Percentiles rank a stretch among this genome's conserved stretches.
These are phyloP conservation scores for Colletotrichum zoysiae DNA, from an alignment of 2,329 filamentous ascomycete genomes.

Conservation along the genomic window DNA sequence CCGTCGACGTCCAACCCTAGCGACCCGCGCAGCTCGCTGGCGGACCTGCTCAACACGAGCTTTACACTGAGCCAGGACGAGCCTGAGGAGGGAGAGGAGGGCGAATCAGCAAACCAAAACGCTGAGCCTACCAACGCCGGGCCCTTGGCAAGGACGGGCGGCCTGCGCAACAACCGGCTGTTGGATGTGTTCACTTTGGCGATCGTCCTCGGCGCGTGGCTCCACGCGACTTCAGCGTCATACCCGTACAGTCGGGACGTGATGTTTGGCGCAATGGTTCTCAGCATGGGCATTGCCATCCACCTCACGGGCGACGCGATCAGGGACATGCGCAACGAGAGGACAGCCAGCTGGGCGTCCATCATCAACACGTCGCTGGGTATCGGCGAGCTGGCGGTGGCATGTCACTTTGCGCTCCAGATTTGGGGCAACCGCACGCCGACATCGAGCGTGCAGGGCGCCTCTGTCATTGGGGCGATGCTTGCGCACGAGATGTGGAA, in stretches of 20 bases:
- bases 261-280: conserved; percentile 42
- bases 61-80: conserved; percentile 56
- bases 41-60: conserved; percentile 59
- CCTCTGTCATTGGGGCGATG: conserved; percentile 38
- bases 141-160: conserved; percentile 15
- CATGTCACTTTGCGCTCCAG: conserved; percentile 39
- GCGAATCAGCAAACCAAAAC: conserved; percentile 7
- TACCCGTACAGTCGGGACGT: conserved; percentile 40
- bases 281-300: conserved; percentile 35
- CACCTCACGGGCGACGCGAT: conserved; percentile 40
- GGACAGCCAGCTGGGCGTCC: conserved; percentile 31
- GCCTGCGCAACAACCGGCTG: conserved; percentile 36
- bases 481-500: conserved; percentile 41
- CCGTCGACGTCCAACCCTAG: conserved; percentile 50
- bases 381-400: conserved; percentile 37
- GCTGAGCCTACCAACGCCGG: conserved; percentile 14
- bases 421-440: conserved; percentile 30
- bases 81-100: conserved; percentile 23
- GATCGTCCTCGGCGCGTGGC: conserved; percentile 35
- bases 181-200: conserved; percentile 41
- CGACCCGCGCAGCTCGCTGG: conserved; percentile 59
- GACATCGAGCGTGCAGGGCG: conserved; percentile 31
- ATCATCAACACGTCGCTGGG: conserved; percentile 36
- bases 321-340: conserved; percentile 30
- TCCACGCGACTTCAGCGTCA: conserved; percentile 36